These are phyloP conservation scores for Penicillium atrosanguineum DNA, from an alignment of 495 filamentous ascomycete species.

Conservation along the genomic window DNA sequence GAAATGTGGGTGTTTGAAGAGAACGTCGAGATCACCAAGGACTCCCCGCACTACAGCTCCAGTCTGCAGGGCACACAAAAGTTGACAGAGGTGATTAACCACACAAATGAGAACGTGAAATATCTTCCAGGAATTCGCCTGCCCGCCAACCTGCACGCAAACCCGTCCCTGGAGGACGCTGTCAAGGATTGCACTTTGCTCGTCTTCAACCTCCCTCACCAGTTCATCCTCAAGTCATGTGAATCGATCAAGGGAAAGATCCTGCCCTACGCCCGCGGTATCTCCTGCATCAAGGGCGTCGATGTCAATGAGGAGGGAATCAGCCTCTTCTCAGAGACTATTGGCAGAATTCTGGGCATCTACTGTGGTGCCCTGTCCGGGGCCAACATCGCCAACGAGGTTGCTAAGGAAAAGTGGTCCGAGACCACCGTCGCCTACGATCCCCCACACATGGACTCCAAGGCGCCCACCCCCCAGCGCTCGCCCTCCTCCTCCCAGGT, in stretches of 20 bases:
- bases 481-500: conserved; percentile 55
- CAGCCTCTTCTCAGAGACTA: conserved; percentile 89
- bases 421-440: conserved; percentile 97
- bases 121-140: conserved; percentile 85
- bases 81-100: conserved; percentile 88
- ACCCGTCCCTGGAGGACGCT: conserved; percentile 78
- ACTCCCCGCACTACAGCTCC: conserved; percentile 58
- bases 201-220: conserved; percentile 96
- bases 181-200: conserved; percentile 81
- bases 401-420: conserved; percentile 91
- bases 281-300: conserved; percentile 98
- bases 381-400: conserved; percentile 94
- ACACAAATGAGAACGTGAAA: conserved; percentile 92
- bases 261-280: conserved; percentile 85
- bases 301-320: conserved; percentile 81
- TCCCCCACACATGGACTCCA: conserved; percentile 79
- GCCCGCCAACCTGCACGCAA: conserved; percentile 84
- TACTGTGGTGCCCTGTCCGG: conserved; percentile 96
- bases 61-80: conserved; percentile 67
- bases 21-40: conserved; percentile 68
- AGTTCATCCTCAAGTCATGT: conserved; percentile 91
- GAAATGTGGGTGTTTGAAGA: conserved; percentile 99
- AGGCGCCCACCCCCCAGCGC: conserved; percentile 61
- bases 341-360: conserved; percentile 84
- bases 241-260: conserved; percentile 82